A percentile compares a stretch with the other conserved stretches of the same genome.
Evolutionary conservation across 2,329 filamentous ascomycete genomes (phyloP).

Genomic region (Raffaelea deltoideospora): DNA sequence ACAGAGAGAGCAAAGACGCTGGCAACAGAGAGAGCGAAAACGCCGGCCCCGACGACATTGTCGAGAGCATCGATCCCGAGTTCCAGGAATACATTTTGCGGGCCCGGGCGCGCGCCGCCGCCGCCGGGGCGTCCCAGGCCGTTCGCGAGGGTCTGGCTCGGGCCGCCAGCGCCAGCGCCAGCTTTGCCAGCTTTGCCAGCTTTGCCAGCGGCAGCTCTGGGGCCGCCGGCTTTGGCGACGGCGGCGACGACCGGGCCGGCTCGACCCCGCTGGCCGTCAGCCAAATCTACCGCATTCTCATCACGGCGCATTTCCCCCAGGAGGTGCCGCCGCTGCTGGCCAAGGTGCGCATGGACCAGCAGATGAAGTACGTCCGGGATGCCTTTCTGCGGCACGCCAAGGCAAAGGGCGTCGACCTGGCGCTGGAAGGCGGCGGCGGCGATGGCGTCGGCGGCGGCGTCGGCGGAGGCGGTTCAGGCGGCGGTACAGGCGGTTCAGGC

Average conservation of each 20-base stretch:
- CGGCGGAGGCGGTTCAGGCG: no score
- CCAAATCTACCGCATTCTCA: constrained; percentile 31
- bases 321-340: constrained; percentile 31
- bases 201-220: no score
- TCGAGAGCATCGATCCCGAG: constrained; percentile 7
- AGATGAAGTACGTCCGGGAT: constrained; percentile 49
- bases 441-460: no score
- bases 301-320: constrained; percentile 49
- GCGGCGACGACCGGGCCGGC: no score
- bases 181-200: no score
- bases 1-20: background rate
- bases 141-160: background rate
- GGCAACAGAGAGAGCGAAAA: background rate
- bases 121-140: constrained; percentile 3
- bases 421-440: constrained; percentile 22
- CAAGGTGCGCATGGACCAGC: constrained; percentile 50
- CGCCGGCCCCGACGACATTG: constrained; percentile 4
- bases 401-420: constrained; percentile 24
- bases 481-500: no score
- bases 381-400: constrained; percentile 54
- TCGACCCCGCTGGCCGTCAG: no score
- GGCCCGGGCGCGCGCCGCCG: constrained; percentile 7
- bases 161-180: no score
- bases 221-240: background rate
- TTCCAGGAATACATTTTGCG: constrained; percentile 10